Conservation (phyloP, 441 rosid species). For the Euphorbia schlechtendalii region DNA sequence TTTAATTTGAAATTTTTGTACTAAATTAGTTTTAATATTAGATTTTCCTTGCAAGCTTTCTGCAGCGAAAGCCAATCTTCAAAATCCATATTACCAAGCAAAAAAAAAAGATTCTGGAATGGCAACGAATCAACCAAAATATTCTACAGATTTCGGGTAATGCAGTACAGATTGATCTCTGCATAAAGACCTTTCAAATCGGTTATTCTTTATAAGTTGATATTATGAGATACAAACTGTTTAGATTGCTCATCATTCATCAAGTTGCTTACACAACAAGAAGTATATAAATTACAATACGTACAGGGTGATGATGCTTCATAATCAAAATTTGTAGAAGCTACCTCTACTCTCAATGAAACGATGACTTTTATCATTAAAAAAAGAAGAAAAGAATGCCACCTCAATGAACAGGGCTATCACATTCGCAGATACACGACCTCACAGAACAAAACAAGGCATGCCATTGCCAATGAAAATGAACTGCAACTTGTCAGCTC, state of each 20-base stretch:
- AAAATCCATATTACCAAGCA: too few species aligned
- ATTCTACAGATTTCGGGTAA: too few species aligned
- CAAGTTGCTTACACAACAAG: not conserved
- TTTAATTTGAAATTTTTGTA: too few species aligned
- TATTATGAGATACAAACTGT: not conserved
- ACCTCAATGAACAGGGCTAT: not conserved
- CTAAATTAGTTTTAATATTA: too few species aligned
- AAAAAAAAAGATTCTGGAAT: too few species aligned
- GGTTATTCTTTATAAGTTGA: not conserved
- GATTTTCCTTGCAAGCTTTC: too few species aligned
- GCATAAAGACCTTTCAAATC: not conserved
- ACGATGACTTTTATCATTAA: not conserved
- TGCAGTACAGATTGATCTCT: too few species aligned
- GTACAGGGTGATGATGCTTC: not conserved
- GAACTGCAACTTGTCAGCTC: constrained; percentile 5
- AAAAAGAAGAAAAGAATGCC: not conserved
- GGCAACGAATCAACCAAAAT: too few species aligned
- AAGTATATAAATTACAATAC: not conserved
- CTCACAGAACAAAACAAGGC: not conserved
- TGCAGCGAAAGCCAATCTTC: too few species aligned
- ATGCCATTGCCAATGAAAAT: not conserved
- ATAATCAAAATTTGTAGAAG: not conserved
- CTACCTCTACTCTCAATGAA: not conserved
- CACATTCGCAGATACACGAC: not conserved
- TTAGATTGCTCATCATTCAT: not conserved